Evolutionary conservation across 2,329 filamentous ascomycete species (phyloP), one percentile per base, ranked within the genome.

Genomic region (Cladosporium sp.): DNA sequence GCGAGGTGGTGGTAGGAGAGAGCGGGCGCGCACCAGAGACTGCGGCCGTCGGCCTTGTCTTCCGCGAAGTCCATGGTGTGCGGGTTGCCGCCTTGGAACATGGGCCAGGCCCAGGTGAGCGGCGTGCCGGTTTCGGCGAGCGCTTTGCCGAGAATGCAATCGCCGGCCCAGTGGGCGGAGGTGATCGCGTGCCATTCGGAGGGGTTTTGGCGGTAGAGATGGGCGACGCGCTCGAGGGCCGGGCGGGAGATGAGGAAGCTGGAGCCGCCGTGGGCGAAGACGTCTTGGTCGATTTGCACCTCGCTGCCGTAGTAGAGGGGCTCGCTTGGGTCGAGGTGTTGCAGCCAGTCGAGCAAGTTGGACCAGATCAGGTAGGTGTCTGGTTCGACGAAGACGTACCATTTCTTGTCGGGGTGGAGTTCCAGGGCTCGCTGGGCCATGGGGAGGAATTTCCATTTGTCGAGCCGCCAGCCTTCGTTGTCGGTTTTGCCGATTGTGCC

Each of bases 301-400:
- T 77, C 74, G 27, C 76, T 77, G 33, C 77, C 79, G 27, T 79
- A 69, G 58, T 81, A 82, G 40, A 69, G 64, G 4, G 75, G 73
- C 52, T 76, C 61, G 2, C 60, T 62, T 2, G 73, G 55, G 59
- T 82, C 73, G 54, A 78, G 73, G 18, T 71, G 66, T 15, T 67
- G 66, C 18, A 83, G 68, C 77, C 77, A 82, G 19, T 70, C 64
- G 13, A 80, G 58, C 35, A 82, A 56, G 27, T 77, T 78, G 29
- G 71, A 65, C 69, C 78, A 78, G 8, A 78, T 67, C 35, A 81
- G 62, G 55, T 78, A 82, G 0, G 78, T 81, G 58, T 83, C 79
- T 0, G 77, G 73, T 56, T 82, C 79, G 41, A 80, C 73, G 60
- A 83, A 83, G 49, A 80, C 67, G 53, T 74, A 83, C 79, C 79